Evolutionary conservation across 1,284 basidiomycete genomes (phyloP), one percentile per base, ranked within the genome.

Genomic region (Schizophyllum amplum): DNA sequence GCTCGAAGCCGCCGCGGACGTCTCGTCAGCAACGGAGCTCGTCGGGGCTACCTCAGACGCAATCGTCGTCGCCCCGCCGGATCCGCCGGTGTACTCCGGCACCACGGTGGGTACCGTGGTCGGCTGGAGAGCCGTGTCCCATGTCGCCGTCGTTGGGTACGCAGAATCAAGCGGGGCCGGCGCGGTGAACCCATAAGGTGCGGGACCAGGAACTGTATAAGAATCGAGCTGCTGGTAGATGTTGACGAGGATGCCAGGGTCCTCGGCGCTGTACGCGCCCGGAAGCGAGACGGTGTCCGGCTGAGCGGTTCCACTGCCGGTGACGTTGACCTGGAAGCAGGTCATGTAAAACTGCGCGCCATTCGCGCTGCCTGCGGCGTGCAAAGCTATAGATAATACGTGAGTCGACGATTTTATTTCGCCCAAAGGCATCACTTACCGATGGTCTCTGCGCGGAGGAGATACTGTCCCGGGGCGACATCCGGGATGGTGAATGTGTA

Each of bases 371-470:
- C 33, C 33, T 17, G 33, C 33, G 33, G 33, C 17, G 33, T 42
- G 33, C 13, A 42, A 17, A 42, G 33, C 33, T 42, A 42, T 17
- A 42, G 33, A 9, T 26, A 2, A 9, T 42, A 17, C n/a, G 33
- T 42, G 13, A 42, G 33, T 13, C 11, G 11, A 17, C 7, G 33
- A n/a, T n/a, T n/a, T n/a, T n/a, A n/a, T n/a, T 9, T 42, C 33
- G 33, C 33, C 17, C 17, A 42, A 13, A 3, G 7, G 7, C 33
- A 42, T 13, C 22, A 63, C 70, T 23, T 63, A 80, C 77, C 78
- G 56, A 81, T 81, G 53, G 81, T 67, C 63, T 82, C 80, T 20
- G 75, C 66, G 7, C 79, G 73, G 25, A 82, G 67, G n/a, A 82
- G 67, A 59, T 81, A 82, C 54, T 81, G 70, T 3, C 80, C 80